Evolutionary conservation across 306 rosid species (phyloP), one percentile per base, ranked within the genome.

Genomic region (Geum urbanum): DNA sequence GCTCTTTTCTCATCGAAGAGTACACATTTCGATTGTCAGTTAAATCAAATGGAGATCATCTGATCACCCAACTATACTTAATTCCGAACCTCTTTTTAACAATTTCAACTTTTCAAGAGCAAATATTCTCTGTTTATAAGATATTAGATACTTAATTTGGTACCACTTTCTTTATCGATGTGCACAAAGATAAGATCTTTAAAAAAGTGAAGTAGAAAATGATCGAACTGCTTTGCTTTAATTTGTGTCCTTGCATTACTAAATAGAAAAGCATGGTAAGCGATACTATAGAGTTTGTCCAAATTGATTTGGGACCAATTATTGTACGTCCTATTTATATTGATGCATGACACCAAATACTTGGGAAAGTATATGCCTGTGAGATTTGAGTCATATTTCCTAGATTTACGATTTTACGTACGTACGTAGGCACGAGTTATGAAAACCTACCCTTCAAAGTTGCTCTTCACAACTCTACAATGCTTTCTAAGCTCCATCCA

Each of bases 381-480:
- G 9, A 13, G 27, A n/a, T 35, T 6, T 39, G 32, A 22, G 41
- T 14, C 46, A 45, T 41, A 13, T 9, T 63, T 18, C 5, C 40
- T 19, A 43, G 56, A 19, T 22, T 13, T 32, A n/a, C n/a, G n/a
- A n/a, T n/a, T n/a, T n/a, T n/a, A n/a, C n/a, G n/a, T n/a, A n/a
- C n/a, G n/a, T n/a, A 51, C 70, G 7, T 80, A 92, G 98, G 86
- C 77, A 46, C 70, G 74, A 65, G 77, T 89, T 5, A 43, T 89
- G 64, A 92, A 89, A 72, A 81, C 48, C 27, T 92, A 84, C 59
- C 98, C 92, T 50, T 83, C 94, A 64, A 86, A 86, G 85, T 80
- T 92, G 73, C 88, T 86, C 11, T 81, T 92, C 40, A 89, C 94
- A 53, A 79, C 89, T 53, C 87, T 85, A 45, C 98, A 87, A 61